phyloP scores from a whole-genome alignment of 1,139 yeast species.

The Geotrichum cucujoidarum region DNA sequence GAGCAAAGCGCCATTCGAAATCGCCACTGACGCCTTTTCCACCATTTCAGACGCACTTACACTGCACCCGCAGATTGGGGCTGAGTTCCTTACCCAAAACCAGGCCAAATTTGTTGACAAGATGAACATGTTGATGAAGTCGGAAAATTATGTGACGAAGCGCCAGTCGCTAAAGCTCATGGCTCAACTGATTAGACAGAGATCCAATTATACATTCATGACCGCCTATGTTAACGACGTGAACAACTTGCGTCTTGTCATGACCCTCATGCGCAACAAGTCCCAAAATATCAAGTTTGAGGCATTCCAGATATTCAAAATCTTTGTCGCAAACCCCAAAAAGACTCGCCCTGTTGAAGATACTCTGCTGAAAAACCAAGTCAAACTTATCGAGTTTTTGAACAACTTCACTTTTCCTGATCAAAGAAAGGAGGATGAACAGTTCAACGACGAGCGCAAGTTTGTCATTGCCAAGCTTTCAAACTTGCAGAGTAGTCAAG shows the following conservation, averaged over 20 bases:
- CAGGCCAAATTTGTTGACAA: constrained; percentile 48
- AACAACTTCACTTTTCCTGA: constrained; percentile 54
- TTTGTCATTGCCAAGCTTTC: constrained; percentile 73
- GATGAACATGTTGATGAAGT: constrained; percentile 66
- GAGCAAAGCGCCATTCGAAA: constrained; percentile 21
- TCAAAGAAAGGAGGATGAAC: constrained; percentile 56
- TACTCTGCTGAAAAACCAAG: constrained; percentile 75
- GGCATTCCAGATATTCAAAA: constrained; percentile 89
- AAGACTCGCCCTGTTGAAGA: constrained; percentile 76
- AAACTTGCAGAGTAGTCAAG: constrained; percentile 39
- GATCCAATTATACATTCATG: constrained; percentile 69
- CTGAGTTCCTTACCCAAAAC: constrained; percentile 55
- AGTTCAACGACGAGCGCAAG: constrained; percentile 72
- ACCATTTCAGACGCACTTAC: constrained; percentile 63
- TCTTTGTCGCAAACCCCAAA: constrained; percentile 88
- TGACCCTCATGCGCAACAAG: constrained; percentile 82
- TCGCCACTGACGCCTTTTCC: constrained; percentile 48
- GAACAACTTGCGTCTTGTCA: constrained; percentile 74
- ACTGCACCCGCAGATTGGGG: constrained; percentile 51
- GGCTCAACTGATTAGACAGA: constrained; percentile 67
- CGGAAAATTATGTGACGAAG: constrained; percentile 83
- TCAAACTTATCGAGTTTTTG: constrained; percentile 66
- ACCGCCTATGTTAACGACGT: constrained; percentile 73
- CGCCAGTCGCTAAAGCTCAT: constrained; percentile 82
- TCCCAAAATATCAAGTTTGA: constrained; percentile 85